Evolutionary conservation across 768 basidiomycete species (phyloP), one percentile per base, ranked within the genome.

Genomic region (Boletus pseudopeckii): DNA sequence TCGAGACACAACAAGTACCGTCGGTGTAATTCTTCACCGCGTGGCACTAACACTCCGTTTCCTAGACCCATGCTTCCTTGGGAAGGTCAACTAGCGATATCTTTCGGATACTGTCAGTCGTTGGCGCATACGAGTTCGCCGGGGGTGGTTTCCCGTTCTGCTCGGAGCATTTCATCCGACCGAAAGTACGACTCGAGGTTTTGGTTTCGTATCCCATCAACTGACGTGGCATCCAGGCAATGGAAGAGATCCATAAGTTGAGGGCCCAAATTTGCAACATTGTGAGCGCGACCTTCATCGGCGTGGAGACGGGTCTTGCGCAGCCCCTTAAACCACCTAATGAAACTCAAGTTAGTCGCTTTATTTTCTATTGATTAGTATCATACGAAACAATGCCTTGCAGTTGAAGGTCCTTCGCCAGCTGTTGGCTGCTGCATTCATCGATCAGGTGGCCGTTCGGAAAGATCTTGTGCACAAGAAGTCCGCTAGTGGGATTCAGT

Each of bases 201-300:
- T 43, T 46, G 39, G 13, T 45, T 48, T 33, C 7, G 17, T 47
- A 32, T 26, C 39, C 28, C 32, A 8, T 45, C 42, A 5, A 47
- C 34, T 58, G 30, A 64, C 7, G 45, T 39, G 26, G 40, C 28
- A 7, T 50, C 28, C 18, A 98, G 95, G 91, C 93, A 0, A 98
- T 99, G 95, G 91, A 97, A 72, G 97, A 99, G 74, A 96, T 97
- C 34, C 97, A 95, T 70, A 98, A 98, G 67, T 78, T 99, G 5
- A 83, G 94, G 34, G 79, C 84, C 0, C 97, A 99, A 64, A 87
- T 99, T 52, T 88, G 82, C 62, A 82, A 80, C 53, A 94, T 98
- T 42, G 90, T 96, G 5, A 78, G 80, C 52, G 74, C 80, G n/a
- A 89, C 89, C 64, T 91, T 94, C 58, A 81, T 86, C 4, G 81